Evolutionary conservation across 2,329 filamentous ascomycete species (phyloP).

Genomic region (Tolypocladium guangdongense): DNA sequence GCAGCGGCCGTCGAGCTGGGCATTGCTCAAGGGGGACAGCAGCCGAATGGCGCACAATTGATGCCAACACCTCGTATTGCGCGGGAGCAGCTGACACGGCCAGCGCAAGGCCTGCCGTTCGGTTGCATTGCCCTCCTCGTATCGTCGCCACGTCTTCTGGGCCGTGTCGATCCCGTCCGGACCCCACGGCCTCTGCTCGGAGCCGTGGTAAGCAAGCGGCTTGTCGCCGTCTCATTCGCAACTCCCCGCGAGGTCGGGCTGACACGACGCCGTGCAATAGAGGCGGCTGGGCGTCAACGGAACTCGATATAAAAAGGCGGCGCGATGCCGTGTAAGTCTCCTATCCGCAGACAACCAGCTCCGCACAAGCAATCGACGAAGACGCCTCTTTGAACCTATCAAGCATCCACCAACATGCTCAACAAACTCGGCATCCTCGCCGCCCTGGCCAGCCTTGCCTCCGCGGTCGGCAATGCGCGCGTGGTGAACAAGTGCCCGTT

Average conservation of each 20-base stretch:
- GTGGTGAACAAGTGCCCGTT: constrained; percentile 26
- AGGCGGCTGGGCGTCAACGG: neutral
- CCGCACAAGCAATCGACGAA: neutral
- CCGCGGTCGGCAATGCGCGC: constrained; percentile 18
- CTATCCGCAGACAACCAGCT: neutral
- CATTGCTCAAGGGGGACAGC: neutral
- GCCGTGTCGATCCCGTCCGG: neutral
- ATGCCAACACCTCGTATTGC: neutral
- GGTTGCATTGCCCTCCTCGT: neutral
- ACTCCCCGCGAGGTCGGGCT: neutral
- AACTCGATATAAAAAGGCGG: neutral
- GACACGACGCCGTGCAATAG: neutral
- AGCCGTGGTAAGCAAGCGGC: neutral
- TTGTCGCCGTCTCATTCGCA: neutral
- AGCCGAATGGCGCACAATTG: neutral
- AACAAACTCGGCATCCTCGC: constrained; percentile 5
- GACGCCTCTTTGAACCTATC: neutral
- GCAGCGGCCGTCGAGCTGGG: neutral
- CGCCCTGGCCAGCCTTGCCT: constrained; percentile 3
- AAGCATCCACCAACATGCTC: constrained; percentile 4
- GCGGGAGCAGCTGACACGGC: neutral
- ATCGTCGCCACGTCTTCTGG: neutral
- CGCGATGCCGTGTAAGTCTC: neutral
- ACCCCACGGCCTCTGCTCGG: neutral
- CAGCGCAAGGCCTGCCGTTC: neutral